Evolutionary conservation across 208 protist species (phyloP), one percentile per base, ranked within the genome.

Genomic region (Plasmodiophora brassicae): DNA sequence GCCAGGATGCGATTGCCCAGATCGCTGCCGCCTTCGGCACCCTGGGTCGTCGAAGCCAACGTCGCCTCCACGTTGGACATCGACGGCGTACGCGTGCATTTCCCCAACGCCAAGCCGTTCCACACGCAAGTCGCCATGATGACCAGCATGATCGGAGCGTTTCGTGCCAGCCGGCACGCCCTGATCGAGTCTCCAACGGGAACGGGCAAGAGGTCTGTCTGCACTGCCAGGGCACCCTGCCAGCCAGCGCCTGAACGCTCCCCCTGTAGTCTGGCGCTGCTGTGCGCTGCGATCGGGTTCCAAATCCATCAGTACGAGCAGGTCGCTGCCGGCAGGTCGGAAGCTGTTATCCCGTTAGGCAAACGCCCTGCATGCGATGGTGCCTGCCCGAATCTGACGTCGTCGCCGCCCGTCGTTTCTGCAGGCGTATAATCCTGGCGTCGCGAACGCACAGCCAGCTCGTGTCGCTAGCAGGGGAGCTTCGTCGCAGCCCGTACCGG

Each of bases 201-300:
- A 25, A 57, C 50, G 14, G 50, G 50, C 14, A 57, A 57, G 25
- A 57, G 50, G 50, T 57, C n/a, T n/a, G n/a, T n/a, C n/a, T n/a
- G n/a, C n/a, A n/a, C n/a, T n/a, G n/a, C n/a, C n/a, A n/a, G 50
- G 25, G 14, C 20, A 57, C 50, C 14, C 25, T 25, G 50, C 25
- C 25, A 28, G 50, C 14, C 14, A 57, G 50, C 25, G 25, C 25
- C 50, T 57, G 14, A 57, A 57, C 14, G 50, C 50, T 57, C 25
- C 25, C 50, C 25, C 20, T 25, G 25, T 57, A 57, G 50, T 57
- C 25, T 57, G 25, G 65, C 65, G 5, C n/a, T 78, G n/a, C 65
- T 78, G 5, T 78, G 65, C n/a, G 65, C 14, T 38, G 65, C 65
- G 65, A 32, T 78, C n/a, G 65, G 32, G n/a, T 78, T 78, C n/a